Evolutionary conservation across 768 basidiomycete species (phyloP).

Genomic region (Kwoniella dejecticola): DNA sequence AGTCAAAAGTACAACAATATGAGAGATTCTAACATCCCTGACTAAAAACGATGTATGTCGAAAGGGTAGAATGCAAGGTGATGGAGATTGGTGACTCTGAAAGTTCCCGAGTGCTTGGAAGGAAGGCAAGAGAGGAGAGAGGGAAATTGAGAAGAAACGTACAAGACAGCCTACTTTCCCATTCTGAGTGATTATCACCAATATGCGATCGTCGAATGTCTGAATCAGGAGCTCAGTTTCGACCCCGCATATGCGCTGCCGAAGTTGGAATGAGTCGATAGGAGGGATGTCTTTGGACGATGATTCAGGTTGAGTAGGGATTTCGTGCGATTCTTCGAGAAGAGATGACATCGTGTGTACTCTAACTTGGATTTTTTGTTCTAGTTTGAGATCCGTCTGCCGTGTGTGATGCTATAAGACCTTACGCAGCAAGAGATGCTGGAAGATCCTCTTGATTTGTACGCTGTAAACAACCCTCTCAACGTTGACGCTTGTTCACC

Average conservation of each 20-base stretch:
- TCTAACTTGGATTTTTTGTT: not conserved
- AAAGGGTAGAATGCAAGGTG: too few species aligned
- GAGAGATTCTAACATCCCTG: not conserved
- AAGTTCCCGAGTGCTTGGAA: too few species aligned
- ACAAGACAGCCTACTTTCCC: conserved; percentile 89
- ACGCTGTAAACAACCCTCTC: too few species aligned
- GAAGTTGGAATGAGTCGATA: conserved; percentile 62
- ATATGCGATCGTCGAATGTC: conserved; percentile 72
- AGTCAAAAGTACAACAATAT: not conserved
- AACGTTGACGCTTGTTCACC: not conserved
- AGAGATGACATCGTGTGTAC: conserved; percentile 32
- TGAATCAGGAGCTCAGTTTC: conserved; percentile 77
- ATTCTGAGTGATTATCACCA: conserved; percentile 86
- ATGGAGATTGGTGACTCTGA: too few species aligned
- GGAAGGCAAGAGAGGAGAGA: too few species aligned
- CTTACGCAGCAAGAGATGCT: too few species aligned
- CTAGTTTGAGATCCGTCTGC: not conserved
- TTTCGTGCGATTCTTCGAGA: conserved; percentile 30
- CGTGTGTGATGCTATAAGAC: too few species aligned
- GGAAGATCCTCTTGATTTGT: too few species aligned
- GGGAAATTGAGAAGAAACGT: conserved; percentile 38
- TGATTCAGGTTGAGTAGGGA: conserved; percentile 1
- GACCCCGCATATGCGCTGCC: conserved; percentile 62
- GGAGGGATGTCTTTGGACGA: conserved; percentile 20
- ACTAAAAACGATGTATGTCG: too few species aligned